Evolutionary conservation across 2,329 filamentous ascomycete species (phyloP), one percentile per base, ranked within the genome.

Genomic region (Alternaria gaisen): DNA sequence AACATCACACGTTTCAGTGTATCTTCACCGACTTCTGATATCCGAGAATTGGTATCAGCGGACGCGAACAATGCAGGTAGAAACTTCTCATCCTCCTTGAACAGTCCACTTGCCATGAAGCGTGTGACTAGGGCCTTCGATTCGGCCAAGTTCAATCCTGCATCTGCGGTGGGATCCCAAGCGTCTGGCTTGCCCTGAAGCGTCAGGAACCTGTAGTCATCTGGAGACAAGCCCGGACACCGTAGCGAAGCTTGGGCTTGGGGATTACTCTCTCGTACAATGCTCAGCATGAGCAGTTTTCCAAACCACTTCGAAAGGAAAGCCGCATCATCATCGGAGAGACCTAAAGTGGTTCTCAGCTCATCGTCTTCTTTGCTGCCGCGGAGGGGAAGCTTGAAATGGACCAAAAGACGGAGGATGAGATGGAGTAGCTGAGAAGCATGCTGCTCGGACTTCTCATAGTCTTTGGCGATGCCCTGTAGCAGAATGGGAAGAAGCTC

Each of bases 11-110:
- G 86, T 79, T 97, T 99, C 66, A 98, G 80, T 50, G 96, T 87
- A 70, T 97, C 93, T 58, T 97, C 93, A 0, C 92, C 94, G n/a
- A 92, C 82, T n/a, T 91, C 88, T 11, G 91, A 89, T 38, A 97
- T 89, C 9, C 90, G 87, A 36, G 90, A 92, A 66, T 97, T 95
- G 1, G 89, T 82, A 78, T 94, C 94, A 0, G 93, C 90, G 26
- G 93, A 90, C 5, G 94, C 93, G 74, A 91, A 93, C 1, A 98
- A 80, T 0, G 93, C 91, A 0, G 94, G 91, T 12, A 97, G 78
- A 69, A 97, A 93, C 32, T 93, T 89, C 73, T 98, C 92, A 1
- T 88, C 80, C 63, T 97, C 93, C 0, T 83, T 89, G 77, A 99
- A 98, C 7, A 94, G 89, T 5, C 92, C 93, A 72, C 92, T 97